Percentiles rank a stretch among this genome's conserved stretches.
These are phyloP conservation scores for Toxicodendron radicans DNA, from an alignment of 345 rosid species.

Conservation along the genomic window DNA sequence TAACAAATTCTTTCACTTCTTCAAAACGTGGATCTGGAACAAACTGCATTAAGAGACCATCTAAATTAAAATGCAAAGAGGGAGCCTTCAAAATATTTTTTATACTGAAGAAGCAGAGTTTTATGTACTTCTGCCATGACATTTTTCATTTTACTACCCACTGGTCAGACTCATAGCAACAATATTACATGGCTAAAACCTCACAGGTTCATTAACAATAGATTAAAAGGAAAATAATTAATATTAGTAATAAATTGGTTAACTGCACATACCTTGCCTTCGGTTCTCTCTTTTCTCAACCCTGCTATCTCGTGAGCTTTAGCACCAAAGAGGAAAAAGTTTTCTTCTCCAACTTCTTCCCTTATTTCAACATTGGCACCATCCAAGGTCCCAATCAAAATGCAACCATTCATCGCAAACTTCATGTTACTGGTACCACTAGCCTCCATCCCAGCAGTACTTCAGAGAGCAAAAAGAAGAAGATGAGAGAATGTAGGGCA, in stretches of 20 bases:
- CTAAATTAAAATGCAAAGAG: not conserved
- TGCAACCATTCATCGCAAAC: conserved; percentile 84
- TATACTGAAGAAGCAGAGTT: not conserved
- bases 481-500: not conserved
- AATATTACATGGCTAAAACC: not conserved
- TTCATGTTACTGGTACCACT: conserved; percentile 97
- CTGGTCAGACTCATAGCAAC: not conserved
- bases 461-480: conserved; percentile 17
- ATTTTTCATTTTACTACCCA: not conserved
- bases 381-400: conserved; percentile 79
- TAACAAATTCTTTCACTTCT: conserved; percentile 68
- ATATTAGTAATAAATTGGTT: not conserved
- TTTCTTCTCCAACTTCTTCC: conserved; percentile 79
- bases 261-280: conserved; percentile 54
- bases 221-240: conserved; percentile 7
- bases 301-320: conserved; percentile 66
- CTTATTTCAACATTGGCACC: conserved; percentile 87
- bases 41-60: conserved; percentile 40
- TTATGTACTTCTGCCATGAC: not conserved
- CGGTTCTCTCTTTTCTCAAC: conserved; percentile 71
- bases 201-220: not conserved
- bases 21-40: conserved; percentile 71
- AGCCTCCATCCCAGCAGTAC: conserved; percentile 97
- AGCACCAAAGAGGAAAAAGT: conserved; percentile 85
- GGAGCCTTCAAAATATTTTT: not conserved